A percentile compares a stretch with the other conserved stretches of the same genome.
Conservation (phyloP, 1,284 basidiomycete genomes). For the Pholiota adiposa region DNA sequence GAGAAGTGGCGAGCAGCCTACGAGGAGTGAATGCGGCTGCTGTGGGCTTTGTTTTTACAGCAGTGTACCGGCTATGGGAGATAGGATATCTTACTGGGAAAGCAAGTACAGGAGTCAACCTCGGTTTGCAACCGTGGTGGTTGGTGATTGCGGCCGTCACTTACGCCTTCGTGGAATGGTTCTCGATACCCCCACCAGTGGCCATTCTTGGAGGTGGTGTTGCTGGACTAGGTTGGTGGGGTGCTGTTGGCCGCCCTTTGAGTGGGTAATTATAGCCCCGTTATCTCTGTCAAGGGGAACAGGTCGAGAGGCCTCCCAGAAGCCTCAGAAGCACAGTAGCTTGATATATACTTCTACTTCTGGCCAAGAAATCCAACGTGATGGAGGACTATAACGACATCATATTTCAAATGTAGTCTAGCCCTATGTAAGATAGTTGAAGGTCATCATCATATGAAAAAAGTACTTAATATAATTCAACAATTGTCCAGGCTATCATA, state of each 20-base stretch:
- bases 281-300: background rate
- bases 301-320: background rate
- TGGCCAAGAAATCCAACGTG: too few relatives aligned
- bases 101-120: slow-evolving; percentile 28
- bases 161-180: slow-evolving; percentile 40
- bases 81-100: slow-evolving; percentile 37
- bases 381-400: background rate
- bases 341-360: too few relatives aligned
- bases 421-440: background rate
- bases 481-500: background rate
- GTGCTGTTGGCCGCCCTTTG: slow-evolving; percentile 24
- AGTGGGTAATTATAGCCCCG: background rate
- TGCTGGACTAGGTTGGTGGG: slow-evolving; percentile 38
- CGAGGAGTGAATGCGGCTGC: slow-evolving; percentile 60
- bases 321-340: too few relatives aligned
- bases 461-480: slow-evolving; percentile 4
- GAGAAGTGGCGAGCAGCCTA: slow-evolving; percentile 43
- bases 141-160: slow-evolving; percentile 34
- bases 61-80: slow-evolving; percentile 55
- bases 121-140: slow-evolving; percentile 40
- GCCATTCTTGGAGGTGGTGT: slow-evolving; percentile 36
- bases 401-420: background rate
- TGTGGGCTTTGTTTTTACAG: slow-evolving; percentile 57
- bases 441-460: background rate
- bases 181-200: slow-evolving; percentile 31